These are phyloP conservation scores for Fusarium sp. DNA, from an alignment of 2,329 filamentous ascomycete species.

Conservation along the genomic window DNA sequence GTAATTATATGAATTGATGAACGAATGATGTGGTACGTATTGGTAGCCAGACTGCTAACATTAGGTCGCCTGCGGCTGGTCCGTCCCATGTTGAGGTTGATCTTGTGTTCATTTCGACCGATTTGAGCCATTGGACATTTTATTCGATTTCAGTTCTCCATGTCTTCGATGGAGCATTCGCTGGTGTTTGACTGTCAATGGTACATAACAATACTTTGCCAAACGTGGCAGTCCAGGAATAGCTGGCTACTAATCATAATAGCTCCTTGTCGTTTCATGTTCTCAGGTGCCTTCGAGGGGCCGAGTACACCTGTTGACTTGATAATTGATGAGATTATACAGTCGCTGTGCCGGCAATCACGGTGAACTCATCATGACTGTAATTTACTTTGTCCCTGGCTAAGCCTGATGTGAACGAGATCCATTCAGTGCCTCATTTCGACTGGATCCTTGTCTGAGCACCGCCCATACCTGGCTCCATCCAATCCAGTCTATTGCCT, in stretches of 20 bases:
- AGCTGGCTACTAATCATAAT: not conserved
- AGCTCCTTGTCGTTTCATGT: slow-evolving; percentile 28
- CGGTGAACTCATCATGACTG: slow-evolving; percentile 27
- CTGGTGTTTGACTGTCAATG: not conserved
- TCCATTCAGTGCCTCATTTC: slow-evolving; percentile 41
- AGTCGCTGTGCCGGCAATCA: slow-evolving; percentile 17
- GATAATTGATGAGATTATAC: not conserved
- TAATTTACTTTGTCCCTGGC: slow-evolving; percentile 33
- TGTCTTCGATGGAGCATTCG: not conserved
- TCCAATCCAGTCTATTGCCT: slow-evolving; percentile 22
- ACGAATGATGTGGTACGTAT: not conserved
- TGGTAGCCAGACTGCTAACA: not conserved
- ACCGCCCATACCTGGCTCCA: slow-evolving; percentile 16
- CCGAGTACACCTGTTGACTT: slow-evolving; percentile 9
- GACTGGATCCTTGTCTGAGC: slow-evolving; percentile 30
- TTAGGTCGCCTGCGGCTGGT: slow-evolving; percentile 6
- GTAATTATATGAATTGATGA: not conserved
- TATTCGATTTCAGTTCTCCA: not conserved
- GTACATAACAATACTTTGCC: slow-evolving; percentile 3
- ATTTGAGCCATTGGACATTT: not conserved
- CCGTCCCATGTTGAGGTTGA: slow-evolving; percentile 24
- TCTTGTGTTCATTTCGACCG: slow-evolving; percentile 24
- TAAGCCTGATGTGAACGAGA: slow-evolving; percentile 39
- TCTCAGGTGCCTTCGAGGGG: not conserved
- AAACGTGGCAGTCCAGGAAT: slow-evolving; percentile 15